Evolutionary conservation across 352 stramenopile genomes (phyloP).

Genomic region (Globisporangium alternatum): DNA sequence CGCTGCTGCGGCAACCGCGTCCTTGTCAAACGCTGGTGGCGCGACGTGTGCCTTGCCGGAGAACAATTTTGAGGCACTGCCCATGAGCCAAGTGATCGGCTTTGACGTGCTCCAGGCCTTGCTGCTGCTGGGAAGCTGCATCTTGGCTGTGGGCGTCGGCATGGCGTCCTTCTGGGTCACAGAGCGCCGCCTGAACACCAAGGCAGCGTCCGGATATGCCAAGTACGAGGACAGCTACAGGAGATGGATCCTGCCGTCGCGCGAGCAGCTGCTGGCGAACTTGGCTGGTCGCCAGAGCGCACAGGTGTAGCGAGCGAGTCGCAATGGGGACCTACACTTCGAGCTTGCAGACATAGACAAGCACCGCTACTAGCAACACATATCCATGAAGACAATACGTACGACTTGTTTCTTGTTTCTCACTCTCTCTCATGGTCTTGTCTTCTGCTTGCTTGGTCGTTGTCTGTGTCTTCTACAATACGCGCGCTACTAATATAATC

Average conservation of each 20-base stretch:
- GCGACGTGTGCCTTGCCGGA: conserved; percentile 33
- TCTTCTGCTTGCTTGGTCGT: conserved; percentile 1
- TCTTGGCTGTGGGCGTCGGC: conserved; percentile 35
- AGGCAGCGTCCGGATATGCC: conserved; percentile 32
- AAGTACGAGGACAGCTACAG: conserved; percentile 59
- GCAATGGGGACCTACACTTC: no score
- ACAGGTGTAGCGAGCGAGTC: conserved; percentile 14
- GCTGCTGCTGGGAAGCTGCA: conserved; percentile 35
- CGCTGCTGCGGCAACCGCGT: conserved; percentile 8
- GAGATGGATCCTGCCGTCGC: conserved; percentile 62
- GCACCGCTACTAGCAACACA: background rate
- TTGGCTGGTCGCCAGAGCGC: conserved; percentile 17
- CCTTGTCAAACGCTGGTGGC: conserved; percentile 11
- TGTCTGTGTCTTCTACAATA: conserved; percentile 14
- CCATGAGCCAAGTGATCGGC: conserved; percentile 30
- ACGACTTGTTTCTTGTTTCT: conserved; percentile 5
- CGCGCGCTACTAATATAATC: conserved; percentile 16
- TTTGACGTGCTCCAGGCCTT: conserved; percentile 37
- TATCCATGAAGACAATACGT: conserved; percentile 1
- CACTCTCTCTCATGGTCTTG: conserved; percentile 3
- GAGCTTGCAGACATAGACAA: background rate
- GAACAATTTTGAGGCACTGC: conserved; percentile 38
- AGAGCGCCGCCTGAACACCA: conserved; percentile 43
- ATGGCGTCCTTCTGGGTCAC: conserved; percentile 41
- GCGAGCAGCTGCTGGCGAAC: conserved; percentile 54